These are phyloP conservation scores for Fusarium marasasianum DNA, from an alignment of 2,329 filamentous ascomycete species.

Conservation along the genomic window DNA sequence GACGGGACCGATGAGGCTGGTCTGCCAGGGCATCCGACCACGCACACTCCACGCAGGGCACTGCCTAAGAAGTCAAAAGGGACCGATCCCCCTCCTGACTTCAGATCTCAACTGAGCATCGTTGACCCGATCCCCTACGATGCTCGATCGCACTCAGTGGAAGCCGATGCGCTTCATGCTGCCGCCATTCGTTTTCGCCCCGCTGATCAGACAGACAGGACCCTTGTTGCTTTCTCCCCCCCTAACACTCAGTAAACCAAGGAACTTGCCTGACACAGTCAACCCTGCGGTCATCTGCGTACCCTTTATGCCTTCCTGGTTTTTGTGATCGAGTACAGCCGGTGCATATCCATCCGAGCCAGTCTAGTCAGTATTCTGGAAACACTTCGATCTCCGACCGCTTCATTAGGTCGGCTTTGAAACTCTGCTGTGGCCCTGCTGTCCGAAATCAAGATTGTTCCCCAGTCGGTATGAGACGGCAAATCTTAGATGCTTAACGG, in stretches of 20 bases:
- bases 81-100: slow-evolving; percentile 38
- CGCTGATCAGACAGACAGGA: slow-evolving; percentile 23
- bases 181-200: slow-evolving; percentile 13
- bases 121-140: slow-evolving; percentile 31
- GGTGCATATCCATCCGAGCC: not conserved
- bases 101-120: slow-evolving; percentile 38
- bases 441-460: not conserved
- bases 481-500: not conserved
- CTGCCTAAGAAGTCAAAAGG: slow-evolving; percentile 23
- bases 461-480: slow-evolving; percentile 1
- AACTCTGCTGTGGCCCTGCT: slow-evolving; percentile 12
- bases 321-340: not conserved
- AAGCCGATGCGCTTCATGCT: slow-evolving; percentile 21
- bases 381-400: not conserved
- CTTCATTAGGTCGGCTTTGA: slow-evolving; percentile 6
- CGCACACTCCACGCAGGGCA: slow-evolving; percentile 11
- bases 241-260: slow-evolving; percentile 8
- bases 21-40: slow-evolving; percentile 27
- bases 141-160: slow-evolving; percentile 27
- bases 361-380: slow-evolving; percentile 15
- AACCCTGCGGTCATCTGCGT: slow-evolving; percentile 19
- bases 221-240: slow-evolving; percentile 8
- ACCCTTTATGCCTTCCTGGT: not conserved
- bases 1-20: slow-evolving; percentile 39
- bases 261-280: slow-evolving; percentile 29